phyloP scores from a whole-genome alignment of 2,329 filamentous ascomycete genomes.

The Penicillium capsulatum region DNA sequence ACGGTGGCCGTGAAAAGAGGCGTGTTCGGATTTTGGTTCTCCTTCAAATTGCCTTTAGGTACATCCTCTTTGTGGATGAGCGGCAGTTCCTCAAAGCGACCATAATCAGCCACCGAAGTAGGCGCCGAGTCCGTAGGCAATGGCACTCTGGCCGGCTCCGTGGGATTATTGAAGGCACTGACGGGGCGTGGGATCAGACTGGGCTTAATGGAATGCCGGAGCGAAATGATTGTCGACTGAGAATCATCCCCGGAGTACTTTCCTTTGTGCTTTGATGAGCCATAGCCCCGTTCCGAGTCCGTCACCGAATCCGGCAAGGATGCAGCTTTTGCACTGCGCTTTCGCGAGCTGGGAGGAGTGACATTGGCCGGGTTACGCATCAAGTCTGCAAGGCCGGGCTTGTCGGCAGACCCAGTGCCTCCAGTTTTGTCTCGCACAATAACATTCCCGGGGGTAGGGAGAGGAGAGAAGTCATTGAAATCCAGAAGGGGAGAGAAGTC shows the following conservation, averaged over 20 bases:
- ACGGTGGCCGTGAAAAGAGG: no score
- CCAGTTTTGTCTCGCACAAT: no score
- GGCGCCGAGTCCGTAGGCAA: constrained; percentile 4
- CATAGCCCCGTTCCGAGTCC: constrained; percentile 16
- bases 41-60: neutral
- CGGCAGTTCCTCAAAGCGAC: neutral
- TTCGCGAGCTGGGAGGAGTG: constrained; percentile 20
- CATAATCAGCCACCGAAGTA: neutral
- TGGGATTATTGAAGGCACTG: neutral
- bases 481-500: no score
- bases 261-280: constrained; percentile 4
- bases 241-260: neutral
- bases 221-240: neutral
- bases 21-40: neutral
- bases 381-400: no score
- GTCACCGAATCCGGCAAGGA: constrained; percentile 26
- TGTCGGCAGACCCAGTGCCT: no score
- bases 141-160: neutral
- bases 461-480: no score
- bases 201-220: constrained; percentile 1
- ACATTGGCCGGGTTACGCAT: no score
- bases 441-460: no score
- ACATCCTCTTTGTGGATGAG: neutral
- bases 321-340: constrained; percentile 27
- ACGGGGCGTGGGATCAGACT: constrained; percentile 13